Conservation (phyloP, 352 stramenopile species). For the Phytopythium boreale region DNA sequence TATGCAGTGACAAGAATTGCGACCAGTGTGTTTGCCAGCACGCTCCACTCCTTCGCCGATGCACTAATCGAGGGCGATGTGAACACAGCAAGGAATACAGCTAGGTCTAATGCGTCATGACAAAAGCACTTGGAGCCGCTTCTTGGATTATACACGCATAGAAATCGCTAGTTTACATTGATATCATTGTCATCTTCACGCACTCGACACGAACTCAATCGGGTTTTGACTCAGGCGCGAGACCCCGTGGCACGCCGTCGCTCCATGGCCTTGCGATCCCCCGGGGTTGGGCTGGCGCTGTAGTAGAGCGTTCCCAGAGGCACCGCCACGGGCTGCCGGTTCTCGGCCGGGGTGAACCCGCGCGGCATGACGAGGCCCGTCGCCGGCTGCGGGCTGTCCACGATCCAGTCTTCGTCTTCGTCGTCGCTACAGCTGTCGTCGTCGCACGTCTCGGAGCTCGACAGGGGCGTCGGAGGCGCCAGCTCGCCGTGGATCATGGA, state of each 20-base stretch:
- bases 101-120: too few species aligned
- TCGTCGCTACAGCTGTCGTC: constrained; percentile 19
- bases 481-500: constrained; percentile 18
- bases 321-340: constrained; percentile 8
- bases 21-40: too few species aligned
- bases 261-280: constrained; percentile 36
- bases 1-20: neutral
- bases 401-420: constrained; percentile 28
- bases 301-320: constrained; percentile 4
- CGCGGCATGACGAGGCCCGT: constrained; percentile 43
- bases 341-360: constrained; percentile 23
- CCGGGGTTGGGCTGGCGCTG: neutral
- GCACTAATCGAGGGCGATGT: too few species aligned
- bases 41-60: too few species aligned
- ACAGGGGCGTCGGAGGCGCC: constrained; percentile 3
- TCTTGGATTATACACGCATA: neutral
- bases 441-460: constrained; percentile 7
- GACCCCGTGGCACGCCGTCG: constrained; percentile 33
- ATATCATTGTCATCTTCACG: neutral
- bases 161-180: neutral
- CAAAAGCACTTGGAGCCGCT: neutral
- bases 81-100: too few species aligned
- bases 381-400: constrained; percentile 32
- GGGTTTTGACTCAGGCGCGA: neutral
- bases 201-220: neutral